These are phyloP conservation scores for Erysiphe neolycopersici DNA, from an alignment of 2,329 filamentous ascomycete genomes.

Conservation along the genomic window DNA sequence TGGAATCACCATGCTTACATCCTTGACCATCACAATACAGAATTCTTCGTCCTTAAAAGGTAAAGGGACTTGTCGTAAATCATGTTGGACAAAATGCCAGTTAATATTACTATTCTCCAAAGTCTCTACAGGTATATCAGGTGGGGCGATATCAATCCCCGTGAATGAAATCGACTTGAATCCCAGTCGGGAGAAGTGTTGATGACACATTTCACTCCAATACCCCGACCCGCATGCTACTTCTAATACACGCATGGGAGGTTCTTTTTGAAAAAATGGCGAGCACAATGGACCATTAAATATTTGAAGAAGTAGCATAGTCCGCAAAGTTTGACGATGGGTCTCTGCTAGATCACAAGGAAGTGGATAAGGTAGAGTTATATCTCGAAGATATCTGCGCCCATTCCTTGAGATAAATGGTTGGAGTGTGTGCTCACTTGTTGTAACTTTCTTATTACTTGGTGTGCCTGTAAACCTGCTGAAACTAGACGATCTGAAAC, in stretches of 20 bases:
- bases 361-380: constrained; percentile 49
- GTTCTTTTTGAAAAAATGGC: constrained; percentile 33
- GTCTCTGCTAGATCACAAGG: constrained; percentile 71
- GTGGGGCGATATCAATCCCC: constrained; percentile 54
- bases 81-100: constrained; percentile 75
- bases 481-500: constrained; percentile 10
- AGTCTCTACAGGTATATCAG: constrained; percentile 20
- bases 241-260: constrained; percentile 57
- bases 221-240: constrained; percentile 69
- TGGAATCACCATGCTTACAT: constrained; percentile 41
- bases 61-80: constrained; percentile 46
- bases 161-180: constrained; percentile 48
- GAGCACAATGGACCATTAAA: constrained; percentile 61
- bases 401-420: constrained; percentile 51
- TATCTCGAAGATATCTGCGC: constrained; percentile 57
- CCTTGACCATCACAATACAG: constrained; percentile 72
- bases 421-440: constrained; percentile 11
- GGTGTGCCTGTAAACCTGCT: constrained; percentile 10
- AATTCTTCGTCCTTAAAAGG: constrained; percentile 61
- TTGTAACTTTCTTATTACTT: constrained; percentile 5
- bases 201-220: constrained; percentile 74
- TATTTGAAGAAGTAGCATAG: constrained; percentile 53
- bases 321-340: constrained; percentile 65
- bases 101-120: constrained; percentile 35
- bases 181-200: constrained; percentile 45